These are phyloP conservation scores for Aurinia saxatilis DNA, from an alignment of 345 rosid species.

Conservation along the genomic window DNA sequence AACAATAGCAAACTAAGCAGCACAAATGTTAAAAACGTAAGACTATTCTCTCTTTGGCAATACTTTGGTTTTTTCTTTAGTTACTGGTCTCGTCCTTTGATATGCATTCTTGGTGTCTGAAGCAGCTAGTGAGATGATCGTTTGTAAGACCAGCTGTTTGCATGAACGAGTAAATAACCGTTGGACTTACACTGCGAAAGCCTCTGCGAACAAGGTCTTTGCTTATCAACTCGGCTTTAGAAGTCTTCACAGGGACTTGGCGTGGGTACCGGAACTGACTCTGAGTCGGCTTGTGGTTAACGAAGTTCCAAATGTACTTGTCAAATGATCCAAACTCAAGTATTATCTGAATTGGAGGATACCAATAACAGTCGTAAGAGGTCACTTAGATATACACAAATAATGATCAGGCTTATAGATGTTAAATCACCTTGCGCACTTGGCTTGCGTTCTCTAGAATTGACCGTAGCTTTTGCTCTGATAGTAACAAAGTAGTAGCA, in stretches of 20 bases:
- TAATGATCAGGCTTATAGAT: not conserved
- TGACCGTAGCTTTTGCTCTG: constrained; percentile 65
- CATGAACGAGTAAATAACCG: constrained; percentile 76
- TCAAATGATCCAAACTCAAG: constrained; percentile 71
- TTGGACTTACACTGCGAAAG: constrained; percentile 75
- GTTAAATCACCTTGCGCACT: constrained; percentile 48
- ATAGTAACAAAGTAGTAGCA: constrained; percentile 46
- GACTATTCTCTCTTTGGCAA: constrained; percentile 8
- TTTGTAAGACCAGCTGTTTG: constrained; percentile 78
- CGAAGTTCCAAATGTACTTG: constrained; percentile 80
- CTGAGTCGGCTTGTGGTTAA: constrained; percentile 55
- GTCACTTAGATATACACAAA: not conserved
- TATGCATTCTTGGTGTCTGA: constrained; percentile 59
- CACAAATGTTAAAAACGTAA: too few species aligned
- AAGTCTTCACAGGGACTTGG: constrained; percentile 68
- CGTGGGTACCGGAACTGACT: constrained; percentile 65
- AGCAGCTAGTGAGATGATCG: constrained; percentile 68
- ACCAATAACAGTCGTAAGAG: not conserved
- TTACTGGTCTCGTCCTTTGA: constrained; percentile 11
- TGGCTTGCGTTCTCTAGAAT: constrained; percentile 76
- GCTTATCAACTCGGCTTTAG: constrained; percentile 78
- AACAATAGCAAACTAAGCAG: constrained; percentile 4
- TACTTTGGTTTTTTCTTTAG: not conserved
- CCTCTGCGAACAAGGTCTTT: constrained; percentile 78
- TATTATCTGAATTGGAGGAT: constrained; percentile 36